phyloP scores from a whole-genome alignment of 768 basidiomycete genomes.

The Postia placenta region DNA sequence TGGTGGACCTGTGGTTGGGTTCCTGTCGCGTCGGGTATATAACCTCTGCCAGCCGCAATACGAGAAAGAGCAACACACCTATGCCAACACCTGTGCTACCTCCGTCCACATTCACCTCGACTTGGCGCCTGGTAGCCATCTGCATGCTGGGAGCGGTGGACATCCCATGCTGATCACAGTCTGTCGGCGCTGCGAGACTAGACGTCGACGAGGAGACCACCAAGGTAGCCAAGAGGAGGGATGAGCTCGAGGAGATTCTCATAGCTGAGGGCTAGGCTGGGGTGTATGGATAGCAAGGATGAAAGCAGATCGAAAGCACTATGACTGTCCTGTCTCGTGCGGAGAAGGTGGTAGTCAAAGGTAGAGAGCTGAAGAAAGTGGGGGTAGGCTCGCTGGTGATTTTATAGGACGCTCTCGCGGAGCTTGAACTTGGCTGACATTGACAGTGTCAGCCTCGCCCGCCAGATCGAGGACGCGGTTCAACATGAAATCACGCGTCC shows the following conservation, averaged over 20 bases:
- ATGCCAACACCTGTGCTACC: not conserved
- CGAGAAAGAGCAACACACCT: too few species aligned
- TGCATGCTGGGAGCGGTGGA: conserved; percentile 8
- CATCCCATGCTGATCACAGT: conserved; percentile 3
- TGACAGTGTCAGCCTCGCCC: too few species aligned
- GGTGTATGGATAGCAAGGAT: conserved; percentile 10
- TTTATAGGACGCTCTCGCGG: too few species aligned
- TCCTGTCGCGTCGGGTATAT: too few species aligned
- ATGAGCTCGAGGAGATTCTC: conserved; percentile 27
- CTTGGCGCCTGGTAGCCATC: not conserved
- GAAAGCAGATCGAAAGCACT: conserved; percentile 12
- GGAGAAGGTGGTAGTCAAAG: conserved; percentile 16
- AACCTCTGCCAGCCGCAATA: too few species aligned
- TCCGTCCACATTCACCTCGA: not conserved
- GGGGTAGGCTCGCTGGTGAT: too few species aligned
- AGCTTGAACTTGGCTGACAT: too few species aligned
- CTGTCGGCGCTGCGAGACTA: conserved; percentile 24
- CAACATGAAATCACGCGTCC: too few species aligned
- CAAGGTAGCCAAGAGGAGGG: conserved; percentile 26
- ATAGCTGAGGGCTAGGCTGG: conserved; percentile 15
- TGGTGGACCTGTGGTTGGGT: too few species aligned
- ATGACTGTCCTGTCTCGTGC: conserved; percentile 11
- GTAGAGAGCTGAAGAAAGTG: conserved; percentile 11
- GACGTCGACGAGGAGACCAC: conserved; percentile 24
- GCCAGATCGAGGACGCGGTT: too few species aligned